phyloP scores from a whole-genome alignment of 1,284 basidiomycete genomes.

The Chondrostereum purpureum region DNA sequence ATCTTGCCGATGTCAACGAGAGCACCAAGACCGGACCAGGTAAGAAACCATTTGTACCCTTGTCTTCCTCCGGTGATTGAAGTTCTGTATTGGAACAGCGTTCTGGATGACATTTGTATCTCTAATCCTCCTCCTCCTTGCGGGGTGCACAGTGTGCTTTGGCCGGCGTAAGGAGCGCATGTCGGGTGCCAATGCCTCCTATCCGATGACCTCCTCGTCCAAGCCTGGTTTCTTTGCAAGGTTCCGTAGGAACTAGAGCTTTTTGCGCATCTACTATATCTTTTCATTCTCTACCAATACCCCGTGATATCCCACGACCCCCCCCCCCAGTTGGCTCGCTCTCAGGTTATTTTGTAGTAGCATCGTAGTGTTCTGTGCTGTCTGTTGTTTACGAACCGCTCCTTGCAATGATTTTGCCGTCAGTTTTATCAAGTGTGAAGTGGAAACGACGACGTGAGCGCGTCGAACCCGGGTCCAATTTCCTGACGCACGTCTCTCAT shows the following conservation, averaged over 20 bases:
- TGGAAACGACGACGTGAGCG: too few species aligned
- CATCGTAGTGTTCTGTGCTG: too few species aligned
- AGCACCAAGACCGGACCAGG: slow-evolving; percentile 38
- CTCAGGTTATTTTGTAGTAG: too few species aligned
- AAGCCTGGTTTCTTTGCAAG: slow-evolving; percentile 13
- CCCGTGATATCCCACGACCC: too few species aligned
- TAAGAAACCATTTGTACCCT: slow-evolving; percentile 15
- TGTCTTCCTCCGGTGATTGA: background rate
- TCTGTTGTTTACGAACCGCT: too few species aligned
- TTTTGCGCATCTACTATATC: background rate
- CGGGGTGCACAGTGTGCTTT: slow-evolving; percentile 44
- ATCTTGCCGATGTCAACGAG: slow-evolving; percentile 27
- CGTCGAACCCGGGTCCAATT: too few species aligned
- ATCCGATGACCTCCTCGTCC: slow-evolving; percentile 6
- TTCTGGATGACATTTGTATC: slow-evolving; percentile 52
- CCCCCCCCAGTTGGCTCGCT: too few species aligned
- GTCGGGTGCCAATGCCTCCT: slow-evolving; percentile 1
- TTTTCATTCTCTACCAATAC: background rate
- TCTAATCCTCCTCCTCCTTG: slow-evolving; percentile 41
- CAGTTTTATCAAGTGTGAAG: too few species aligned
- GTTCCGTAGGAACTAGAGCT: slow-evolving; percentile 12
- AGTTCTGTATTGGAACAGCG: too few species aligned
- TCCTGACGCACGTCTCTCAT: too few species aligned
- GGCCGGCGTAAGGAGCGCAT: slow-evolving; percentile 27
- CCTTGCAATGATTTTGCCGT: too few species aligned